Conservation (phyloP, 2,329 filamentous ascomycete species). For the Botrytis cinerea region DNA sequence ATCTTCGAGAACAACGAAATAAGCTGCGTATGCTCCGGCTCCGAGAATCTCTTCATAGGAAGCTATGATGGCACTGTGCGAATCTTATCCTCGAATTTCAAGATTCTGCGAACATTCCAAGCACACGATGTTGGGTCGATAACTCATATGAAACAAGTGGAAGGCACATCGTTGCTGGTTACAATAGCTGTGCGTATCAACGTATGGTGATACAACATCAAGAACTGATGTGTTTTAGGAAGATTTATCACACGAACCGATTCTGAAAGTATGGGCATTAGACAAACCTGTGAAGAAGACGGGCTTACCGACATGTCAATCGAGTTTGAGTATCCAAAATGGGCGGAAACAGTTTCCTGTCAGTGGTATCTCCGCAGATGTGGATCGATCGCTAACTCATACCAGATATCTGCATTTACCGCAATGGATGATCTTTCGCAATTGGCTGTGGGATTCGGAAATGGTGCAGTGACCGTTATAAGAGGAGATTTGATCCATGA, state of each 20-base stretch:
- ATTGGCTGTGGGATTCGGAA: constrained; percentile 92
- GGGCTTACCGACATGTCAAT: constrained; percentile 82
- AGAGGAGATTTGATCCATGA: constrained; percentile 94
- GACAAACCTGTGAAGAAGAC: constrained; percentile 95
- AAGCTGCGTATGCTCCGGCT: constrained; percentile 81
- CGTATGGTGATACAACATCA: background rate
- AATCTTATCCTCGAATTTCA: constrained; percentile 85
- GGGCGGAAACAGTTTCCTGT: constrained; percentile 91
- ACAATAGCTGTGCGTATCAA: constrained; percentile 64
- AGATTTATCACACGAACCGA: constrained; percentile 82
- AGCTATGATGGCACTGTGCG: constrained; percentile 83
- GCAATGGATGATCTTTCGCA: constrained; percentile 87
- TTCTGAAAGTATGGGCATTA: constrained; percentile 96
- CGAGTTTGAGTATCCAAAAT: constrained; percentile 83
- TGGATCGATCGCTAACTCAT: background rate
- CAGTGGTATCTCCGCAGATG: constrained; percentile 38
- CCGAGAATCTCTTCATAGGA: constrained; percentile 86
- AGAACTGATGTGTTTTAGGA: constrained; percentile 56
- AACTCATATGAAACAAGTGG: constrained; percentile 89
- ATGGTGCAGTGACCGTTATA: constrained; percentile 90
- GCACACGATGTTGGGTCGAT: constrained; percentile 80
- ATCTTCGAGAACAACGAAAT: constrained; percentile 83
- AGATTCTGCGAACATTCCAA: constrained; percentile 80
- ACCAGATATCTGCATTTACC: constrained; percentile 80
- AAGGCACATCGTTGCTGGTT: constrained; percentile 81